These are phyloP conservation scores for Exophiala alcalophila DNA, from an alignment of 2,329 filamentous ascomycete species.

Conservation along the genomic window DNA sequence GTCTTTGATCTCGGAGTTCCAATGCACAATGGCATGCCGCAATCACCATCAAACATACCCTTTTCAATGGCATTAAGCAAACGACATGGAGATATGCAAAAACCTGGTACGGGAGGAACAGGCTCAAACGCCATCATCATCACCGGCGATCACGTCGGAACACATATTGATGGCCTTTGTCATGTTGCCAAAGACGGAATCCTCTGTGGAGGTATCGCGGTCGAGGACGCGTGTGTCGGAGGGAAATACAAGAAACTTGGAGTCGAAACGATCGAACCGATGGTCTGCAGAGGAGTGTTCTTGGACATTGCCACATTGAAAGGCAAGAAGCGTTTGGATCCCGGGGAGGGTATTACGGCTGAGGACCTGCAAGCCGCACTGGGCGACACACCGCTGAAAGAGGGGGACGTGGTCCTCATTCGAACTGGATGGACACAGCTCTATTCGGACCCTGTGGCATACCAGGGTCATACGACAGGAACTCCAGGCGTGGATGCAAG, in stretches of 20 bases:
- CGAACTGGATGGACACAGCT: constrained; percentile 13
- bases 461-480: constrained; percentile 11
- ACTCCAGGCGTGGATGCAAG: constrained; percentile 18
- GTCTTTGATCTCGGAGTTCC: constrained; percentile 24
- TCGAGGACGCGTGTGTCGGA: not conserved
- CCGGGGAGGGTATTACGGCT: constrained; percentile 10
- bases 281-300: constrained; percentile 13
- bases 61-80: constrained; percentile 16
- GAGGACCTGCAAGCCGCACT: constrained; percentile 6
- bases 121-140: constrained; percentile 8
- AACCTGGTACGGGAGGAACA: not conserved
- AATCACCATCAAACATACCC: constrained; percentile 16
- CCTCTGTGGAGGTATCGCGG: constrained; percentile 9
- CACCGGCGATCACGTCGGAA: constrained; percentile 15
- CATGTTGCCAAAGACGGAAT: constrained; percentile 10
- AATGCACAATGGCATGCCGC: constrained; percentile 24
- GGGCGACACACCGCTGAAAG: constrained; percentile 9
- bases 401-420: constrained; percentile 10
- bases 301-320: constrained; percentile 13
- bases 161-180: constrained; percentile 12
- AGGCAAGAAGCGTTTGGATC: constrained; percentile 7
- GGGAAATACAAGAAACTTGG: constrained; percentile 5
- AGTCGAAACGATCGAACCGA: constrained; percentile 6
- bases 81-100: constrained; percentile 4
- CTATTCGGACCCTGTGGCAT: constrained; percentile 1